Percentiles rank a stretch among this genome's conserved stretches.
These are phyloP conservation scores for Herpetomonas samuelpessoai DNA, from an alignment of 208 protist species.

Conservation along the genomic window DNA sequence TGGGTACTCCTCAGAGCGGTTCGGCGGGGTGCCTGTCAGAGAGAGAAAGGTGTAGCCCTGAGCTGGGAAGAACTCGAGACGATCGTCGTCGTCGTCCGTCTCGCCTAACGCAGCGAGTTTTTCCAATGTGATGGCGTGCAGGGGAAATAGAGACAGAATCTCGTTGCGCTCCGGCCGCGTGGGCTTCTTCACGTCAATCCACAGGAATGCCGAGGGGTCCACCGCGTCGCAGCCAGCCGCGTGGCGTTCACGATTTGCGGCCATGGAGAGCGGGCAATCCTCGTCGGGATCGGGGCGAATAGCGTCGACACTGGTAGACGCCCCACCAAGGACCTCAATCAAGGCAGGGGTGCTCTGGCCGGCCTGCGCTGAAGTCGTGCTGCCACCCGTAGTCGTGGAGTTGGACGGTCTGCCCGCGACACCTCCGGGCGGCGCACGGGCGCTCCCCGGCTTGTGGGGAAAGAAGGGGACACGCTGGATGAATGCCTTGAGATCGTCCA, in stretches of 20 bases:
- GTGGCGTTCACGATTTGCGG: background rate
- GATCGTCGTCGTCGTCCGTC: conserved; percentile 4
- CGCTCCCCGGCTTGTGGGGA: background rate
- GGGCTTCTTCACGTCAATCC: conserved; percentile 30
- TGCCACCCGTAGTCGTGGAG: background rate
- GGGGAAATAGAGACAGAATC: conserved; percentile 36
- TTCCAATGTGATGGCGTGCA: conserved; percentile 36
- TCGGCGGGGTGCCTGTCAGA: conserved; percentile 16
- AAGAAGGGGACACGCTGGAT: background rate
- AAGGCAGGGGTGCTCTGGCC: background rate
- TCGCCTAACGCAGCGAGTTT: conserved; percentile 9
- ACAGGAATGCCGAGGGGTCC: conserved; percentile 16
- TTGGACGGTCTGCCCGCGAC: no score
- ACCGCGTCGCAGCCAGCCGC: background rate
- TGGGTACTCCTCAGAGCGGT: background rate
- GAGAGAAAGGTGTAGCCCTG: conserved; percentile 43
- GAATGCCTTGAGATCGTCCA: background rate
- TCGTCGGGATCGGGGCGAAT: no score
- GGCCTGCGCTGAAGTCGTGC: no score
- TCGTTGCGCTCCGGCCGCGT: conserved; percentile 18
- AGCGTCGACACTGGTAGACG: background rate
- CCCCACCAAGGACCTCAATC: background rate
- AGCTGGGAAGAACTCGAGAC: conserved; percentile 53
- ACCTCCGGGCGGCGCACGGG: no score
- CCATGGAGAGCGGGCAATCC: background rate